Evolutionary conservation across 768 basidiomycete species (phyloP).

Genomic region (Asterophora parasitica): DNA sequence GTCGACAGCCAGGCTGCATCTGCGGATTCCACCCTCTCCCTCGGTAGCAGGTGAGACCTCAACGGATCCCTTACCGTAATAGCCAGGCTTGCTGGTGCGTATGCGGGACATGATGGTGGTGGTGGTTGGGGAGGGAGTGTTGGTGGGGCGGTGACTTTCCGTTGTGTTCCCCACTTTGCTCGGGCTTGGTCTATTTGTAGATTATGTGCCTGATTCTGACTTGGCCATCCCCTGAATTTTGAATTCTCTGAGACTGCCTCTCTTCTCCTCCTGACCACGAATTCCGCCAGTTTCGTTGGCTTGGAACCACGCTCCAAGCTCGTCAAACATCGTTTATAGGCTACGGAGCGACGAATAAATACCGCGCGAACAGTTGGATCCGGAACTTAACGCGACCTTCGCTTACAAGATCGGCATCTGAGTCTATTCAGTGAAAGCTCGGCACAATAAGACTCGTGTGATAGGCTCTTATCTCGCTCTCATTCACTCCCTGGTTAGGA

Average conservation of each 20-base stretch:
- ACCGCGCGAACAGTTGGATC: too few relatives aligned
- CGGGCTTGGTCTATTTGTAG: slow-evolving; percentile 9
- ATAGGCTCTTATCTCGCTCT: too few relatives aligned
- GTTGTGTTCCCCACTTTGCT: slow-evolving; percentile 4
- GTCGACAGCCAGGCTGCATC: slow-evolving; percentile 52
- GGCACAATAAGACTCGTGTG: too few relatives aligned
- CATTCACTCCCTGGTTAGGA: too few relatives aligned
- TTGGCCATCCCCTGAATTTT: not conserved
- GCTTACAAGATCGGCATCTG: too few relatives aligned
- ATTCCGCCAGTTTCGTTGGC: too few relatives aligned
- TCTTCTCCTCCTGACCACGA: too few relatives aligned
- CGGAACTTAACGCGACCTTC: too few relatives aligned
- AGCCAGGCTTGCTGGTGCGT: slow-evolving; percentile 37
- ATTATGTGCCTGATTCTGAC: not conserved
- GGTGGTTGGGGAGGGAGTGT: slow-evolving; percentile 9
- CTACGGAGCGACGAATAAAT: too few relatives aligned
- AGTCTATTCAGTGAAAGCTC: too few relatives aligned
- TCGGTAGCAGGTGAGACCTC: slow-evolving; percentile 40
- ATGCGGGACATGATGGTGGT: slow-evolving; percentile 26
- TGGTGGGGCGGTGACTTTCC: not conserved
- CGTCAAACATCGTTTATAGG: too few relatives aligned
- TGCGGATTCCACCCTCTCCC: slow-evolving; percentile 55
- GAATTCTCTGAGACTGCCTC: not conserved
- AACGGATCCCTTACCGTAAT: slow-evolving; percentile 60
- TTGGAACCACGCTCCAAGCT: too few relatives aligned